Conservation (phyloP, 371 early-diverging fungal genomes). For the Syncephalastrum sp. region DNA sequence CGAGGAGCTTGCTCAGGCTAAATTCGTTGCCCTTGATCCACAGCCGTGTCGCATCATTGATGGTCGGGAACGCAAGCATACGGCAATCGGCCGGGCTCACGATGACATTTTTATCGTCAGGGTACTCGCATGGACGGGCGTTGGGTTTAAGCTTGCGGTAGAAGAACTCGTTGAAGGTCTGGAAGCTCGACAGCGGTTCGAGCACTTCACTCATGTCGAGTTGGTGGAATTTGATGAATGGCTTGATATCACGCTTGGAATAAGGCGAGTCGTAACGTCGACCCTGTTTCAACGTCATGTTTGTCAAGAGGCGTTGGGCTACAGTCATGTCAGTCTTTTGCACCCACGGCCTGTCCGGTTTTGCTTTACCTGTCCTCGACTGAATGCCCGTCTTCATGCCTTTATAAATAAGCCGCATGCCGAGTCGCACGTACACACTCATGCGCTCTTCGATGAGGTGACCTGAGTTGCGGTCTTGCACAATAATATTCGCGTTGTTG, state of each 20-base stretch:
- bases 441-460: constrained; percentile 81
- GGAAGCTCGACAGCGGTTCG: constrained; percentile 68
- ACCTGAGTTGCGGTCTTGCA: constrained; percentile 74
- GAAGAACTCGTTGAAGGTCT: constrained; percentile 87
- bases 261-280: constrained; percentile 71
- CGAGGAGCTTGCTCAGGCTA: constrained; percentile 58
- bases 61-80: constrained; percentile 68
- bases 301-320: constrained; percentile 58
- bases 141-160: constrained; percentile 79
- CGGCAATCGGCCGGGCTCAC: constrained; percentile 86
- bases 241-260: constrained; percentile 67
- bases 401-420: constrained; percentile 79
- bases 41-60: constrained; percentile 67
- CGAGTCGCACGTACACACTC: constrained; percentile 80
- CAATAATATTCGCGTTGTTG: constrained; percentile 77
- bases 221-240: constrained; percentile 80
- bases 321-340: background rate
- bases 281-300: constrained; percentile 75
- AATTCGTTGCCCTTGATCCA: constrained; percentile 91
- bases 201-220: constrained; percentile 59
- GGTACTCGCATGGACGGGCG: constrained; percentile 62
- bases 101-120: constrained; percentile 63
- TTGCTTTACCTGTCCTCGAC: constrained; percentile 30
- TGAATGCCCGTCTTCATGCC: constrained; percentile 52
- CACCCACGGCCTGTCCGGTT: background rate